phyloP scores from a whole-genome alignment of 2,329 filamentous ascomycete species.

The Nigrospora oryzae region DNA sequence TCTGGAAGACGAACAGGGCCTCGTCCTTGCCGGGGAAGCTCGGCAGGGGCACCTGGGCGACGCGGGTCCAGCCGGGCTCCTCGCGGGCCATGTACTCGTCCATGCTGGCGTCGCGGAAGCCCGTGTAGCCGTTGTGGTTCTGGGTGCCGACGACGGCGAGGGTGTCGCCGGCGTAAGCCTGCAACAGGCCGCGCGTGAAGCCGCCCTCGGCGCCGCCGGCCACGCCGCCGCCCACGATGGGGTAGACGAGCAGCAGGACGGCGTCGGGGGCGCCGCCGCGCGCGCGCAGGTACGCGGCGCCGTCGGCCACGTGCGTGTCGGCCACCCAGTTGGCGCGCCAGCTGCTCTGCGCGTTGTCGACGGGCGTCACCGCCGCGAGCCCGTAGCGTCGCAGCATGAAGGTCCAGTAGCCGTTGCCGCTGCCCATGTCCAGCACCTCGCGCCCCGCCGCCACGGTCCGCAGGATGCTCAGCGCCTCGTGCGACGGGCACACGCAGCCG shows the following conservation, averaged over 20 bases:
- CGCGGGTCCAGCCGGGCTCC: conserved; percentile 47
- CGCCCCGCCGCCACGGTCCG: conserved; percentile 43
- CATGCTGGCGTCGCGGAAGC: conserved; percentile 54
- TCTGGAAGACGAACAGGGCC: conserved; percentile 59
- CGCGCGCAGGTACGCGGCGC: conserved; percentile 45
- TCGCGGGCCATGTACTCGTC: conserved; percentile 57
- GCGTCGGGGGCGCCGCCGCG: conserved; percentile 41
- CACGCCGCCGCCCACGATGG: conserved; percentile 55
- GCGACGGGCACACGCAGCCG: conserved; percentile 61
- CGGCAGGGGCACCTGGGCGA: conserved; percentile 58
- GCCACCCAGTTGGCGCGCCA: conserved; percentile 63
- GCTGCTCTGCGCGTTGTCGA: conserved; percentile 60
- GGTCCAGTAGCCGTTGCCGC: conserved; percentile 69
- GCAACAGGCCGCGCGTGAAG: conserved; percentile 56
- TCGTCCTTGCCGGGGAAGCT: conserved; percentile 74
- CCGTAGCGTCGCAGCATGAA: conserved; percentile 58
- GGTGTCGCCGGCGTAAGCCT: conserved; percentile 52
- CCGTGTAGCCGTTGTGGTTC: conserved; percentile 67
- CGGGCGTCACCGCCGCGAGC: conserved; percentile 39
- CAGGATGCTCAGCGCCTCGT: conserved; percentile 56
- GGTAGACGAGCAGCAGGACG: conserved; percentile 64
- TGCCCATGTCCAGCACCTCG: conserved; percentile 57
- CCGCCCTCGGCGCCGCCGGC: conserved; percentile 55
- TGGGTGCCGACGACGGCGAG: conserved; percentile 69
- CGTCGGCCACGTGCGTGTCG: conserved; percentile 57